Conservation (phyloP, 148 eudicot species). For the Fagopyrum homotropicum region DNA sequence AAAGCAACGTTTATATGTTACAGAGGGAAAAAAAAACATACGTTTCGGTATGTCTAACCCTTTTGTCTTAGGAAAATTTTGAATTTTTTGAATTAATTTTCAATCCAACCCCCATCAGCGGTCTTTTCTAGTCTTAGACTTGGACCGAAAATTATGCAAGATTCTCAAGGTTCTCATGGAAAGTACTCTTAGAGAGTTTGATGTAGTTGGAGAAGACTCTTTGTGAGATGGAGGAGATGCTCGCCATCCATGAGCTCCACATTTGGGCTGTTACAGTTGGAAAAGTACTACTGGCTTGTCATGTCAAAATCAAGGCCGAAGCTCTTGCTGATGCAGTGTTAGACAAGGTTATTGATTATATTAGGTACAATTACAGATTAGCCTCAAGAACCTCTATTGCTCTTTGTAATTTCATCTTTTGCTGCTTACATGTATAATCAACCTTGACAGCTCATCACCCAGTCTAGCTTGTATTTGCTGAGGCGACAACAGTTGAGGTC, state of each 20-base stretch:
- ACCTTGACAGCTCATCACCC: constrained; percentile 31
- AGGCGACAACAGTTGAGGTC: constrained; percentile 39
- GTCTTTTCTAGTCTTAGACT: neutral
- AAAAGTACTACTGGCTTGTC: constrained; percentile 46
- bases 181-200: constrained; percentile 45
- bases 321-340: constrained; percentile 27
- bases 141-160: neutral
- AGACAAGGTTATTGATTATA: constrained; percentile 28
- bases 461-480: constrained; percentile 32
- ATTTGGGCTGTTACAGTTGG: constrained; percentile 62
- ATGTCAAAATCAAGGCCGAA: constrained; percentile 38
- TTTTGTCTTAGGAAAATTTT: too few relatives aligned
- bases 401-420: constrained; percentile 13
- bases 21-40: too few relatives aligned
- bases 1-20: too few relatives aligned
- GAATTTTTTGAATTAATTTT: too few relatives aligned
- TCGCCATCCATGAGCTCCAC: constrained; percentile 58
- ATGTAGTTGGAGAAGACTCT: constrained; percentile 44
- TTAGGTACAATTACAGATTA: constrained; percentile 10
- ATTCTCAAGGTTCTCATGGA: constrained; percentile 48
- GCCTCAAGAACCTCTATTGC: too few relatives aligned
- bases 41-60: too few relatives aligned
- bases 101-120: too few relatives aligned
- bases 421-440: constrained; percentile 28
- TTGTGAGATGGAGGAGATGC: constrained; percentile 36